Percentiles rank a stretch among this genome's conserved stretches.
Evolutionary conservation across 192 early-diverging fungal genomes (phyloP).

Genomic region (Backusella luteola): DNA sequence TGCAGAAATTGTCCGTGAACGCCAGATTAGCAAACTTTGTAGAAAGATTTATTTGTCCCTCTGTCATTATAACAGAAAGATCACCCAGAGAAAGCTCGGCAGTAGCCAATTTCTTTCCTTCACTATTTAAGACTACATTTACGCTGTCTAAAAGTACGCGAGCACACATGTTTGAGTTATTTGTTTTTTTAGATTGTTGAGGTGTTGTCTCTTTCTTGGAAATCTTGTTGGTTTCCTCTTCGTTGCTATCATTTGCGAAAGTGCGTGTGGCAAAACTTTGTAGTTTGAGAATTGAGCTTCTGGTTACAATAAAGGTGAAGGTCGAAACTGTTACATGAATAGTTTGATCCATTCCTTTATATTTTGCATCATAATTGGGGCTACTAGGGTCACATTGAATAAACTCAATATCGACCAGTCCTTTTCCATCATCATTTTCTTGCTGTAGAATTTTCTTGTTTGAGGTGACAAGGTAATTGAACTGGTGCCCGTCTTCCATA

Average conservation of each 20-base stretch:
- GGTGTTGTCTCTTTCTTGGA: constrained; percentile 9
- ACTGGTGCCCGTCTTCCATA: constrained; percentile 44
- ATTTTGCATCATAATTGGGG: constrained; percentile 55
- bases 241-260: constrained; percentile 34
- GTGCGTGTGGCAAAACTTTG: constrained; percentile 84
- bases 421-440: constrained; percentile 28
- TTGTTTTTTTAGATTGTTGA: constrained; percentile 38
- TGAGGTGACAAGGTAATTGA: constrained; percentile 58
- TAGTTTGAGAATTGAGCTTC: constrained; percentile 73
- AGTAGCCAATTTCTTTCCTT: constrained; percentile 58
- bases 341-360: constrained; percentile 66
- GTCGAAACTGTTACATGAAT: constrained; percentile 64
- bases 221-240: neutral
- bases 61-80: constrained; percentile 54
- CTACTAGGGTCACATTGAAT: constrained; percentile 52
- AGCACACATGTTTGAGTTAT: constrained; percentile 55
- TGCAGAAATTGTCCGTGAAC: constrained; percentile 58
- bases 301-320: constrained; percentile 68
- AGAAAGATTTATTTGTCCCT: constrained; percentile 56
- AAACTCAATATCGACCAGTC: constrained; percentile 62
- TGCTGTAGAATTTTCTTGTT: constrained; percentile 32
- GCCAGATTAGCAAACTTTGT: constrained; percentile 72
- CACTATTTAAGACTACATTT: constrained; percentile 52
- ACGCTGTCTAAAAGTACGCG: constrained; percentile 53
- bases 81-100: constrained; percentile 58